Base-by-base conservation (phyloP, 2,329 filamentous ascomycete genomes). In the Arthroderma sp. region DNA sequence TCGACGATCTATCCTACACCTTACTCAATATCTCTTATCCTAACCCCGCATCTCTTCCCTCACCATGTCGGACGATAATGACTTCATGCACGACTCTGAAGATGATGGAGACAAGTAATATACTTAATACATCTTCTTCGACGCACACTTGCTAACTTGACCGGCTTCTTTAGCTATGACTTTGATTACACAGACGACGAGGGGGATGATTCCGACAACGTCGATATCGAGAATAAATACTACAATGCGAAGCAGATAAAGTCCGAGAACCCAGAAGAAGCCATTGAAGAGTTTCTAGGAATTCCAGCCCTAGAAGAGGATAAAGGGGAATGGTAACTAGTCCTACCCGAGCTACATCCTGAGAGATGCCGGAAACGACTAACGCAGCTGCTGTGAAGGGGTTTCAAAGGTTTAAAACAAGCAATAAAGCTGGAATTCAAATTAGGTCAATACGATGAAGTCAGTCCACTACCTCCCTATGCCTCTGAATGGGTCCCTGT, bases 161-260 rank as follows among this genome's bases (percentile, higher is more conserved):
- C 28, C 29, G 32, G 15, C 46, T n/a, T 5, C 29, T 32, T 3
- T 48, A 85, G 82, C 57, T 87, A 95, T 61, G 91, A 96, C 67
- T 96, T 96, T 63, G 89, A 96, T 60, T 96, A 95, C 66, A 89
- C 95, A 62, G 91, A 87, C 56, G 86, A 87, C 53, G 86, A 94
- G 46, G 87, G 91, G 40, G 85, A 93, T 37, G 82, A 94, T 47
- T 79, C 77, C 30, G 87, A 82, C 47, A 86, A 95, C 62, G 84
- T 95, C 56, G 87, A 89, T 54, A 93, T 96, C 62, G 91, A 98
- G 64, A 98, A 98, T 72, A 95, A 94, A 69, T 98, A 98, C 72
- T 98, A 96, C 74, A 96, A 95, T 66, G 91, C 91, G 37, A 98
- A 98, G 68, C 89, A 96, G 68, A 80, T 94, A 61, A 98, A 96